These are phyloP conservation scores for Phanerochaete carnosa DNA, from an alignment of 768 basidiomycete genomes.

Conservation along the genomic window DNA sequence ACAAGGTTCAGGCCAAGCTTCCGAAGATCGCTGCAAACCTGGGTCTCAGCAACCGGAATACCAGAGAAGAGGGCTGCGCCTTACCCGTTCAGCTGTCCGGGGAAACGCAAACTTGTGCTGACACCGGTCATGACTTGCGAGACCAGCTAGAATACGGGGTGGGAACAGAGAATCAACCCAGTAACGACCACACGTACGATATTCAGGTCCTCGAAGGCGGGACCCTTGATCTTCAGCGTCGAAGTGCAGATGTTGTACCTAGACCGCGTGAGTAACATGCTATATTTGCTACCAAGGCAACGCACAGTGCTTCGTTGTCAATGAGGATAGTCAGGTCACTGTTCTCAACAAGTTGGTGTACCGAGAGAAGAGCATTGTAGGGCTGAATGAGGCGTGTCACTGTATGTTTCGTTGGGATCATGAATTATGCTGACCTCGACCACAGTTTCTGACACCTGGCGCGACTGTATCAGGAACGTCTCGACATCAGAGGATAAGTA, in stretches of 20 bases:
- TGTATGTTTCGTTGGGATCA: background rate
- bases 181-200: constrained; percentile 39
- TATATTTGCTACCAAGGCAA: constrained; percentile 3
- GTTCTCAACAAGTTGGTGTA: constrained; percentile 88
- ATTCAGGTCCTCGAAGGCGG: constrained; percentile 68
- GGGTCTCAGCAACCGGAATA: constrained; percentile 1
- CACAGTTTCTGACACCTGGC: constrained; percentile 43
- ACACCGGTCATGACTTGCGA: constrained; percentile 93
- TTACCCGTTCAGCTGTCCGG: constrained; percentile 89
- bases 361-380: constrained; percentile 80
- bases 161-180: background rate
- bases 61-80: constrained; percentile 12
- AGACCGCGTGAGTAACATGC: background rate
- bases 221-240: constrained; percentile 61
- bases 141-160: constrained; percentile 47
- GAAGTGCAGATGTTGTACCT: constrained; percentile 73
- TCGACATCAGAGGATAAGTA: background rate
- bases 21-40: constrained; percentile 62
- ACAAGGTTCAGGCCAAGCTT: constrained; percentile 93
- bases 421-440: constrained; percentile 40
- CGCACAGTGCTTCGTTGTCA: constrained; percentile 84
- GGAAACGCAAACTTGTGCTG: constrained; percentile 88
- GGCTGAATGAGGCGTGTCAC: constrained; percentile 39
- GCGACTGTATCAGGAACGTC: background rate
- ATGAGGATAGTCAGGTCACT: constrained; percentile 81